Evolutionary conservation across 2,329 filamentous ascomycete species (phyloP).

Genomic region (Torrubiella hemipterigena): DNA sequence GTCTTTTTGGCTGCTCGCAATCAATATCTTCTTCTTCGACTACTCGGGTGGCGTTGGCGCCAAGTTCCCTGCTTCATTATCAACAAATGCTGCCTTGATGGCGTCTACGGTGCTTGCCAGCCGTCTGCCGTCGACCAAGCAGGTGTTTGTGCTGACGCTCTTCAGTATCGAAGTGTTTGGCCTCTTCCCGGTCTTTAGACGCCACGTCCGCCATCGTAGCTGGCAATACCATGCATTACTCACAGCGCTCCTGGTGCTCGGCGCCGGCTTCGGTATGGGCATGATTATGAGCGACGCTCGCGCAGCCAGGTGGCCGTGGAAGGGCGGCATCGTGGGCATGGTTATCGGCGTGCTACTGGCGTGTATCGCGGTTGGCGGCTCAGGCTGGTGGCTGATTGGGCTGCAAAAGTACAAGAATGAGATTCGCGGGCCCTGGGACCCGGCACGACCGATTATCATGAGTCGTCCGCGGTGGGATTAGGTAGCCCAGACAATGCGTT

Average conservation of each 20-base stretch:
- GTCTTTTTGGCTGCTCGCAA: conserved; percentile 81
- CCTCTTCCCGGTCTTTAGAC: conserved; percentile 92
- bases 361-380: conserved; percentile 75
- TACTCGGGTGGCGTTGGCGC: conserved; percentile 60
- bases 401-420: conserved; percentile 99
- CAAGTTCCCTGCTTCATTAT: conserved; percentile 63
- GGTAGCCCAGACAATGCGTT: not conserved
- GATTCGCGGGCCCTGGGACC: conserved; percentile 96
- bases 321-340: conserved; percentile 55
- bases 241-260: conserved; percentile 64
- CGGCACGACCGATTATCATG: conserved; percentile 76
- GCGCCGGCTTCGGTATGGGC: conserved; percentile 69
- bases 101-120: conserved; percentile 89
- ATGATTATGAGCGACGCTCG: conserved; percentile 38
- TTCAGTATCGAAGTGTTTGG: conserved; percentile 98
- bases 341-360: conserved; percentile 64
- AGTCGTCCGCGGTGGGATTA: conserved; percentile 45
- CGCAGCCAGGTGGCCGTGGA: conserved; percentile 35
- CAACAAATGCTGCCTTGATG: conserved; percentile 94
- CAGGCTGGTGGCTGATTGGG: conserved; percentile 96
- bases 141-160: conserved; percentile 88
- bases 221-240: conserved; percentile 71
- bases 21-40: conserved; percentile 98
- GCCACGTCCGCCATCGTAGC: conserved; percentile 70
- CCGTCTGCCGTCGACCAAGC: conserved; percentile 75